Base-by-base conservation (phyloP, 2,329 filamentous ascomycete species). In the Aspergillus uvarum region DNA sequence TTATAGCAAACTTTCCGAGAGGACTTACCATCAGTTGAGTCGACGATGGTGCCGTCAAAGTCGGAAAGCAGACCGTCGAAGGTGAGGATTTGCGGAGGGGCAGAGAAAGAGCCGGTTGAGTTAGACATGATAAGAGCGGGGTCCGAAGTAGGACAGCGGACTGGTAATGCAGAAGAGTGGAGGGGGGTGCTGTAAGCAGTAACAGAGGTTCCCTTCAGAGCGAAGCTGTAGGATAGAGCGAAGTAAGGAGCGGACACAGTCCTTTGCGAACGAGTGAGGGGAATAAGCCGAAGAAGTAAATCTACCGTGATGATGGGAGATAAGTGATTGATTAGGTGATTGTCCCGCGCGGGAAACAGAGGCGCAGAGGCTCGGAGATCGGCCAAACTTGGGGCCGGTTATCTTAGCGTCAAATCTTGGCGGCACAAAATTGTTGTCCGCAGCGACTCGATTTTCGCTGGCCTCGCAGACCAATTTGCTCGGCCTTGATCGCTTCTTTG, bases 31-130 rank as follows among this genome's bases (percentile, higher is more conserved):
- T 76, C 75, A 51, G 79, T 81, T 26, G 78, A 80, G 64, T 81
- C 79, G 48, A 81, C 73, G 54, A 81, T 80, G 29, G 79, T 81
- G 10, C 79, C 78, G 64, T 80, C 78, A 66, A 81, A 81, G 63
- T 81, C 78, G 55, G 80, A 80, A n/a, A 80, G 73, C 3, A 81
- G 59, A 8, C 76, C 78, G 64, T 79, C 73, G 53, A 79, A 78
- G 29, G 71, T 69, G 60, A 73, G 68, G 32, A 73, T 61, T 63
- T 79, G 71, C 29, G 75, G 61, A 51, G 76, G 72, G 26, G 74
- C 77, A 57, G 77, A 77, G 65, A 79, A 80, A 1, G 74, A 72
- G 58, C 69, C 67, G 58, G 70, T 59, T 32, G 67, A 54, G 48
- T 68, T 69, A 35, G 74, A 63, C 74, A 77, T 77, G 67, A 52